Conservation (phyloP, 305 asterid genomes). For the Fraxinus latifolia region DNA sequence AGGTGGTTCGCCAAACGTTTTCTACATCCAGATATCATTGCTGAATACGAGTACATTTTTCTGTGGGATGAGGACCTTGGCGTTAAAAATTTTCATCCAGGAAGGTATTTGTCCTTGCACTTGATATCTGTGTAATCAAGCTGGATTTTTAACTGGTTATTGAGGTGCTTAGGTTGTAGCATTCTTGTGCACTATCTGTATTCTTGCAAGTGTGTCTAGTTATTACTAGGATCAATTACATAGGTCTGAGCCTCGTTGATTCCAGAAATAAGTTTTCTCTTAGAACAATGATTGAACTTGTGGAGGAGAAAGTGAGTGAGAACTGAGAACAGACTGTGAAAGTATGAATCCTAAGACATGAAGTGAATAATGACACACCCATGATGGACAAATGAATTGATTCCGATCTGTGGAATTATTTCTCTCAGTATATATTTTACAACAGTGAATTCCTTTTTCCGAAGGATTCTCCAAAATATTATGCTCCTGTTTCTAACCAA, state of each 20-base stretch:
- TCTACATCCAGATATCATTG: conserved; percentile 87
- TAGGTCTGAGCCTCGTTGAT: background rate
- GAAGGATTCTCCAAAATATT: background rate
- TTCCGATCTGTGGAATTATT: background rate
- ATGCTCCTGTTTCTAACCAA: background rate
- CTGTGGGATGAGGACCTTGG: conserved; percentile 93
- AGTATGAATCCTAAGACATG: background rate
- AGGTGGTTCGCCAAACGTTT: conserved; percentile 99
- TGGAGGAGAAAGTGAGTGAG: background rate
- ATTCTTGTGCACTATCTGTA: background rate
- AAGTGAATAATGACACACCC: background rate
- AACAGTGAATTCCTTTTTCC: background rate
- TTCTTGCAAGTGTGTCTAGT: background rate
- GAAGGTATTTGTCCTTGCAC: conserved; percentile 40
- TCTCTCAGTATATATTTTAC: background rate
- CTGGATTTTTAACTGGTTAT: background rate
- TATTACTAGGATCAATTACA: background rate
- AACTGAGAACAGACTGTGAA: background rate
- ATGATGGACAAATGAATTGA: background rate
- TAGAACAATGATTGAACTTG: background rate
- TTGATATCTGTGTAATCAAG: background rate
- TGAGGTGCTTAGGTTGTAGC: background rate
- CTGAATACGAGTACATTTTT: conserved; percentile 63
- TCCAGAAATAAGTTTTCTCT: background rate
- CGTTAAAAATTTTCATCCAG: conserved; percentile 74